Evolutionary conservation across 2,329 filamentous ascomycete genomes (phyloP).

Genomic region (Aspergillus caelatus): DNA sequence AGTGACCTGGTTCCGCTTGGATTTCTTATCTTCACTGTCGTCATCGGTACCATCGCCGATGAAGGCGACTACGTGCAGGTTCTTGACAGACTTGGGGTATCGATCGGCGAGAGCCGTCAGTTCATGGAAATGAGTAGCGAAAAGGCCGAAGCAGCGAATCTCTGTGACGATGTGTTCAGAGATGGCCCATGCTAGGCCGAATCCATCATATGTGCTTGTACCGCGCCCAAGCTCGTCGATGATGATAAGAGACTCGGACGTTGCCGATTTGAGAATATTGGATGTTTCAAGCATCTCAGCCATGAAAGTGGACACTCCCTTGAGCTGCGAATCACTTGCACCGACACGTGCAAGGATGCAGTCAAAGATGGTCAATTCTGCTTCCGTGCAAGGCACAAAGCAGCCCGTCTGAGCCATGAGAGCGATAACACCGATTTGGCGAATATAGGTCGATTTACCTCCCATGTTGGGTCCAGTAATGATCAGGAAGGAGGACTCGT

Average conservation of each 20-base stretch:
- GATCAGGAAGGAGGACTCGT: constrained; percentile 85
- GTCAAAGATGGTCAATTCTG: constrained; percentile 94
- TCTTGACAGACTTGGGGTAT: constrained; percentile 78
- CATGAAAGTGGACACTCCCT: constrained; percentile 99
- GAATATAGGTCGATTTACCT: constrained; percentile 97
- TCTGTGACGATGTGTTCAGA: constrained; percentile 96
- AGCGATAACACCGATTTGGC: constrained; percentile 94
- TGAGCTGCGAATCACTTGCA: constrained; percentile 93
- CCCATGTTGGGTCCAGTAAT: constrained; percentile 99
- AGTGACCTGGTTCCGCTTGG: constrained; percentile 79
- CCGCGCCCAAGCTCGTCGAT: constrained; percentile 97
- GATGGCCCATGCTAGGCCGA: constrained; percentile 98
- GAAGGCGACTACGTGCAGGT: constrained; percentile 94
- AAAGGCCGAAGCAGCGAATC: constrained; percentile 91
- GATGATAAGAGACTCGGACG: constrained; percentile 93
- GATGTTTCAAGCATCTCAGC: constrained; percentile 99
- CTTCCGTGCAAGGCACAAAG: constrained; percentile 89
- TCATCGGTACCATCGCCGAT: constrained; percentile 63
- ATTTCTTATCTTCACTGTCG: constrained; percentile 43
- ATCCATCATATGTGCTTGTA: constrained; percentile 97
- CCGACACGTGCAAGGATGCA: constrained; percentile 95
- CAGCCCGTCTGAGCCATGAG: constrained; percentile 97
- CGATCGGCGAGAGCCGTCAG: constrained; percentile 86
- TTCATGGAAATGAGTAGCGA: constrained; percentile 98
- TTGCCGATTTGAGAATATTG: constrained; percentile 97